Conservation (phyloP, 495 filamentous ascomycete species). For the Sphaerosporella brunnea region DNA sequence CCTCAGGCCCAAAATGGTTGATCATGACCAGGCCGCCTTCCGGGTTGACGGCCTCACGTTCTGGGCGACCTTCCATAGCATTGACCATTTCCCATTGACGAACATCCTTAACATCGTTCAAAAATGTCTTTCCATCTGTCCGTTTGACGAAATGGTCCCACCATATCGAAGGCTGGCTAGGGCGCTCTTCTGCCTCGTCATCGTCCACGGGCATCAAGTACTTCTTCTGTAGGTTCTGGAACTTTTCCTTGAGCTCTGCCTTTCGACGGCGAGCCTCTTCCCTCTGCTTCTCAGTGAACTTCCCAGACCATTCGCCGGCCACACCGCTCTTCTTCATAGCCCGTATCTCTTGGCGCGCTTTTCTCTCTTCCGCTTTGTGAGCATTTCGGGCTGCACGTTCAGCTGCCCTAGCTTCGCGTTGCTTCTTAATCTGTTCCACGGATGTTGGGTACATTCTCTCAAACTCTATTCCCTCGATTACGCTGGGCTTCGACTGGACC, state of each 20-base stretch:
- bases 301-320: neutral
- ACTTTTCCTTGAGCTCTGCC: constrained; percentile 19
- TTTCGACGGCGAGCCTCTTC: constrained; percentile 21
- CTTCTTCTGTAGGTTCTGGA: constrained; percentile 17
- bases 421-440: constrained; percentile 21
- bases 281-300: constrained; percentile 26
- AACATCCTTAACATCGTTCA: constrained; percentile 21
- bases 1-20: constrained; percentile 24
- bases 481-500: constrained; percentile 20
- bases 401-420: constrained; percentile 17
- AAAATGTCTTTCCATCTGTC: constrained; percentile 15
- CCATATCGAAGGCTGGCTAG: constrained; percentile 19
- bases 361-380: constrained; percentile 12
- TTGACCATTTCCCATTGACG: constrained; percentile 20
- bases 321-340: neutral
- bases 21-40: constrained; percentile 21
- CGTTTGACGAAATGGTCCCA: constrained; percentile 26
- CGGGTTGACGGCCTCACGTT: neutral
- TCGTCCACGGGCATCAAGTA: neutral
- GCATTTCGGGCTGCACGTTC: constrained; percentile 17
- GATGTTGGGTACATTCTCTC: constrained; percentile 24
- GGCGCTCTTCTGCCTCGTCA: constrained; percentile 7
- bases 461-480: constrained; percentile 23
- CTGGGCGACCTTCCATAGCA: neutral
- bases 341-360: neutral